Percentiles rank a stretch among this genome's conserved stretches.
Conservation (phyloP, 2,329 filamentous ascomycete species). For the Clonostachys solani region DNA sequence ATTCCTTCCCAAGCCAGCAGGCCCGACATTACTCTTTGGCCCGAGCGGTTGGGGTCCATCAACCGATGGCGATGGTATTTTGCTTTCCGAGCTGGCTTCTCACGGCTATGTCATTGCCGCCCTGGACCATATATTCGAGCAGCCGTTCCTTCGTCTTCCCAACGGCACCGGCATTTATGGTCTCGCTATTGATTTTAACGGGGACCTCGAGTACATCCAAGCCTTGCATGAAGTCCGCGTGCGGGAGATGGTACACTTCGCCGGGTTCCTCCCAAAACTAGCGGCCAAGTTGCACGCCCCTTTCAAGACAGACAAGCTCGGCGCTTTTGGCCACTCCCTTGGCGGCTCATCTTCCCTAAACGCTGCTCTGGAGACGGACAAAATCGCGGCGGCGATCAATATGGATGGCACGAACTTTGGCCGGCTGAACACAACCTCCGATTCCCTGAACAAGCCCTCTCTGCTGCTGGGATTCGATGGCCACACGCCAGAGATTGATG, state of each 20-base stretch:
- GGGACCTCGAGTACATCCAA: neutral
- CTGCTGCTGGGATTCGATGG: constrained; percentile 11
- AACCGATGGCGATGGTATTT: constrained; percentile 4
- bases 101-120: constrained; percentile 14
- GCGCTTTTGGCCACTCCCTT: constrained; percentile 12
- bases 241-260: constrained; percentile 6
- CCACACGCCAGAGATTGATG: constrained; percentile 7
- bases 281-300: constrained; percentile 7
- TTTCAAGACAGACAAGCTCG: constrained; percentile 9
- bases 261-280: constrained; percentile 9
- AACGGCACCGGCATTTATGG: constrained; percentile 16
- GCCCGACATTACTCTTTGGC: constrained; percentile 5
- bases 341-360: constrained; percentile 12
- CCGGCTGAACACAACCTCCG: constrained; percentile 2
- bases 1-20: neutral
- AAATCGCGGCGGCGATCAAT: constrained; percentile 10
- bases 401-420: constrained; percentile 10
- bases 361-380: constrained; percentile 4
- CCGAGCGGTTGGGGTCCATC: constrained; percentile 6
- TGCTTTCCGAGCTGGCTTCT: constrained; percentile 5
- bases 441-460: constrained; percentile 9
- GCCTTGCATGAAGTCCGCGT: neutral
- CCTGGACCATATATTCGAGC: constrained; percentile 18
- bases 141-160: constrained; percentile 16
- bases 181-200: neutral